These are phyloP conservation scores for Corylus americana DNA, from an alignment of 306 rosid species.

Conservation along the genomic window DNA sequence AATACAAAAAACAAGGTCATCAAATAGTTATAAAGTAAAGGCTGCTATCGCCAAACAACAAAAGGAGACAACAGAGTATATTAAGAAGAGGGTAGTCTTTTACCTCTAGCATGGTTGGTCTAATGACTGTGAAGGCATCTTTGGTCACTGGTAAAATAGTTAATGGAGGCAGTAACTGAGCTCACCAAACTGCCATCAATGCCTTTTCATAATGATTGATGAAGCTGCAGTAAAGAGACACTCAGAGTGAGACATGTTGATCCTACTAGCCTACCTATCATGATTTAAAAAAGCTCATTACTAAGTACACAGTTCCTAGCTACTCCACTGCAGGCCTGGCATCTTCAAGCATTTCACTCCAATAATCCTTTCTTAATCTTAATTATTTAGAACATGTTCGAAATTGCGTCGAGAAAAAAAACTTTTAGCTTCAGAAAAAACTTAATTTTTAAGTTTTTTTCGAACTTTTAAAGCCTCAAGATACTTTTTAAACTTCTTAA, in stretches of 20 bases:
- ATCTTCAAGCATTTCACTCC: too few species aligned
- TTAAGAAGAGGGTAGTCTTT: background rate
- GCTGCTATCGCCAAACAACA: background rate
- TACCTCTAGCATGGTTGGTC: too few species aligned
- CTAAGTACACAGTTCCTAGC: background rate
- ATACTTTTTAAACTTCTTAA: too few species aligned
- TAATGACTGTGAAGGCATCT: background rate
- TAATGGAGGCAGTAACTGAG: constrained; percentile 3
- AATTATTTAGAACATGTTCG: too few species aligned
- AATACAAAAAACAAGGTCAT: background rate
- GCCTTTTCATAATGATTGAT: background rate
- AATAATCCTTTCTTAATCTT: too few species aligned
- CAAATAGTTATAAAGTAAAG: background rate
- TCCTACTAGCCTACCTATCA: background rate
- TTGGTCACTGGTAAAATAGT: background rate
- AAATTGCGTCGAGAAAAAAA: too few species aligned
- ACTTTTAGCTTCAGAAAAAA: too few species aligned
- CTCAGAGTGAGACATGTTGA: background rate
- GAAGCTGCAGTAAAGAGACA: background rate
- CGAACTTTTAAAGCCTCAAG: too few species aligned
- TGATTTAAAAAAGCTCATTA: background rate
- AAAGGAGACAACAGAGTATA: background rate
- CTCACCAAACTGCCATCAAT: constrained; percentile 7
- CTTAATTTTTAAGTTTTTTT: too few species aligned
- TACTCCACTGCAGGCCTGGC: too few species aligned